Evolutionary conservation across 2,329 filamentous ascomycete genomes (phyloP), one percentile per base, ranked within the genome.

Genomic region (Zymoseptoria pseudotritici): DNA sequence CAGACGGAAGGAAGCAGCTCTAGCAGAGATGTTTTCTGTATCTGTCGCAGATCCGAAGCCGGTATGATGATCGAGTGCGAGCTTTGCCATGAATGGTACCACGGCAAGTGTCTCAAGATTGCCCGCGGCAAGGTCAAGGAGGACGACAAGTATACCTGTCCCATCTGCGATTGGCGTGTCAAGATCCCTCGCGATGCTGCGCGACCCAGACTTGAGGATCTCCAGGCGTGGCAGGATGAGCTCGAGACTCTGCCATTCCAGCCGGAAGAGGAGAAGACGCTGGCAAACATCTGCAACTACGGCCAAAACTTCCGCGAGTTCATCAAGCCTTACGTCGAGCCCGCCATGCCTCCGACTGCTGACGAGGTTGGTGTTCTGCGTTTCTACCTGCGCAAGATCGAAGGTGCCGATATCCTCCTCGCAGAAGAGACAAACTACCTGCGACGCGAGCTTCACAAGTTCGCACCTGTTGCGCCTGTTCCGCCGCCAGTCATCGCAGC

Each of bases 41-140:
- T 99, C 66, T 99, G 94, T 76, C 86, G 94, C 61, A 90, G 87
- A 64, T 85, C 91, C 6, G 94, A 99, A 75, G 91, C 93, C 46
- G 94, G 94, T 56, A 95, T 97, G 88, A 99, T 99, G 94, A 97
- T 99, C 69, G 94, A 99, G 76, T 99, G 94, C 73, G 94, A 97
- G 73, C 81, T 97, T 49, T 99, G 94, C 75, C 93, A 97, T 70
- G 94, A 99, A 78, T 99, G 94, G 94, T 99, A 99, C 71, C 94
- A 99, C 70, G 93, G 94, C 61, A 97, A 97, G 75, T 99, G 94
- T 70, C 81, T 99, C 46, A 99, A 99, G 78, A 97, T 99, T 70
- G 94, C 94, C 2, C 86, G 94, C 55, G 94, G 94, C 56, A 99
- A 97, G 72, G 90, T 99, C 69, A 97, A 97, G 76, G 94, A 97